Base-by-base conservation (phyloP, 169 alveolate species). In the Cystoisospora suis region DNA sequence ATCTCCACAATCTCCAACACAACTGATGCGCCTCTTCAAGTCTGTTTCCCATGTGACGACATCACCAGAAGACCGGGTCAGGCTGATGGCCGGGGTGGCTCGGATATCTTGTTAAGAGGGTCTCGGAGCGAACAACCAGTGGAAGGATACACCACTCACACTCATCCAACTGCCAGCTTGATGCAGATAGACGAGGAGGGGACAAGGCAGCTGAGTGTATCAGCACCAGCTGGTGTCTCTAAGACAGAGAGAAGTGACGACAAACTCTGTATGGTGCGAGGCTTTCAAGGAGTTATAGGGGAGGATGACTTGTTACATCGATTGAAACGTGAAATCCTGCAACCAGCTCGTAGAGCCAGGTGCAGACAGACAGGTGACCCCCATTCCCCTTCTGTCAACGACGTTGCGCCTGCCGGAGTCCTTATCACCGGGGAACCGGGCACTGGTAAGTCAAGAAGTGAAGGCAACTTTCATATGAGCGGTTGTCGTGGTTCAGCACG, bases 401-500 rank as follows among this genome's bases (percentile, higher is more conserved):
- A 7, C 0, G 27, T 56, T 6, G 56, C 32, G 58, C 47, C 83
- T 38, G 83, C 44, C 23, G 83, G 83, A 0, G 56, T 72, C 58
- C 56, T 72, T 36, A 72, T 72, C 56, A 6, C 58, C 27, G 83
- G 83, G 17, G 83, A 72, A 9, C 40, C 49, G 12, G 83, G 83
- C 12, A 72, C 83, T n/a, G 83, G 83, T 72, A 72, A 72, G 83
- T 0, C 27, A 56, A 15, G 0, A 7, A 70, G 42, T 36, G 12
- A 12, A 12, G 23, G 65, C 12, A 23, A 53, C 23, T 12, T 15
- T 23, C 12, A 53, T 12, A 23, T 53, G 65, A 12, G 23, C 12
- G 23, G 29, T 15, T 23, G 23, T 53, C 65, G 29, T 15, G 29
- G 65, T 53, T 12, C 12, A 53, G 12, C 12, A 15, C 65, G 12